phyloP scores from a whole-genome alignment of 345 rosid species.

The Aquilaria yunnanensis region DNA sequence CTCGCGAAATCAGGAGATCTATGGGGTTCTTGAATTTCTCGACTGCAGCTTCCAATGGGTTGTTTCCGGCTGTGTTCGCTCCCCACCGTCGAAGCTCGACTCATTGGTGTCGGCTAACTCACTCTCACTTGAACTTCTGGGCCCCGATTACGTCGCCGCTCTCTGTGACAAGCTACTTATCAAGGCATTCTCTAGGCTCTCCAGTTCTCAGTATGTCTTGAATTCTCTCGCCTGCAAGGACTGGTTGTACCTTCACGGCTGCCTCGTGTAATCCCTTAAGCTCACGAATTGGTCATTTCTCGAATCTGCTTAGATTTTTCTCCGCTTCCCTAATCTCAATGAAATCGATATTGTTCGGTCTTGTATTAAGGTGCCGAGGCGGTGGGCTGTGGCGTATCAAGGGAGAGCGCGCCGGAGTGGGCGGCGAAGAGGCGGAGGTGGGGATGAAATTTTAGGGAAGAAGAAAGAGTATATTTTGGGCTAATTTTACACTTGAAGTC shows the following conservation, averaged over 20 bases:
- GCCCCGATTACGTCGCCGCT: conserved; percentile 28
- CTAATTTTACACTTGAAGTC: no score
- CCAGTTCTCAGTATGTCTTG: conserved; percentile 27
- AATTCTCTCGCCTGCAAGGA: conserved; percentile 53
- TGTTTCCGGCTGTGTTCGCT: neutral
- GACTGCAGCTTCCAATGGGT: no score
- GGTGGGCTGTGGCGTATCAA: no score
- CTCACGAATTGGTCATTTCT: conserved; percentile 47
- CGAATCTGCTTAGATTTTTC: conserved; percentile 40
- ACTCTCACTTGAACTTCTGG: conserved; percentile 3
- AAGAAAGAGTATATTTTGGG: no score
- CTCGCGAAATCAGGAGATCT: no score
- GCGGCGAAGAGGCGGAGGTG: no score
- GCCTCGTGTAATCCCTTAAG: conserved; percentile 37
- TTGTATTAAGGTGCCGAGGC: conserved; percentile 25
- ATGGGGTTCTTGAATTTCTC: no score
- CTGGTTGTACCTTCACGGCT: conserved; percentile 49
- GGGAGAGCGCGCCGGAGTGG: no score
- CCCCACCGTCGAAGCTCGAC: conserved; percentile 20
- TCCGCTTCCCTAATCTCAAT: conserved; percentile 43
- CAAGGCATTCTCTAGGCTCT: conserved; percentile 35
- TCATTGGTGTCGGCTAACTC: neutral
- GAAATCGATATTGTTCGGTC: conserved; percentile 32
- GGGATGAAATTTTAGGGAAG: no score
- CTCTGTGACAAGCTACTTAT: conserved; percentile 49